phyloP scores from a whole-genome alignment of 306 rosid species.

The Quercus robur region DNA sequence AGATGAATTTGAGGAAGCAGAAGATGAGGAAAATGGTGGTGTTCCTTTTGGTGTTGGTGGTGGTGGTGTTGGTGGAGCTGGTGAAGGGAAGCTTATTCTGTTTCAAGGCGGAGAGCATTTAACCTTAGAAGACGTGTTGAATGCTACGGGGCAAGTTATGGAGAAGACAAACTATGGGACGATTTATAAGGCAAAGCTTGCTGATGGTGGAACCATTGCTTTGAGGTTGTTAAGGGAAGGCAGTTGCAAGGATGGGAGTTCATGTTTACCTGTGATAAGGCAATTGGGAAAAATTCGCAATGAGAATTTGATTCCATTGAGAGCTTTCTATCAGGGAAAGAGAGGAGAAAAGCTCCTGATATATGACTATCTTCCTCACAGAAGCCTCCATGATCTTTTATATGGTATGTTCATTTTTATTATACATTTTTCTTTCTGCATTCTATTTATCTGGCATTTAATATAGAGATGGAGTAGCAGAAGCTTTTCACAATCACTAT shows the following conservation, averaged over 20 bases:
- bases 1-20: slow-evolving; percentile 78
- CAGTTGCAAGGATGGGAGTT: slow-evolving; percentile 79
- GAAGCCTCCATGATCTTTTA: slow-evolving; percentile 75
- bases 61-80: slow-evolving; percentile 30
- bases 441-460: slow-evolving; percentile 1
- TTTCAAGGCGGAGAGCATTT: slow-evolving; percentile 92
- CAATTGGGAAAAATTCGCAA: slow-evolving; percentile 86
- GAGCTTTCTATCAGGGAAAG: slow-evolving; percentile 95
- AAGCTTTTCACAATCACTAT: background rate
- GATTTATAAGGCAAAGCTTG: slow-evolving; percentile 92
- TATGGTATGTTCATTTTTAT: slow-evolving; percentile 57
- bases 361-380: slow-evolving; percentile 71
- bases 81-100: slow-evolving; percentile 90
- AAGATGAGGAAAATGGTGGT: slow-evolving; percentile 46
- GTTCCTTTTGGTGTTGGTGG: background rate
- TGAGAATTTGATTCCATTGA: slow-evolving; percentile 92
- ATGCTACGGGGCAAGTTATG: slow-evolving; percentile 95
- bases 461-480: background rate
- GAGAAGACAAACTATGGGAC: slow-evolving; percentile 98
- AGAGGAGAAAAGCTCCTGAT: slow-evolving; percentile 98
- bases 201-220: slow-evolving; percentile 87
- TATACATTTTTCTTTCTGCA: background rate
- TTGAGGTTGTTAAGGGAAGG: slow-evolving; percentile 91
- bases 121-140: slow-evolving; percentile 90
- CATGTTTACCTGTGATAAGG: slow-evolving; percentile 70